Conservation (phyloP, 2,329 filamentous ascomycete species). For the Clonostachys byssicola region DNA sequence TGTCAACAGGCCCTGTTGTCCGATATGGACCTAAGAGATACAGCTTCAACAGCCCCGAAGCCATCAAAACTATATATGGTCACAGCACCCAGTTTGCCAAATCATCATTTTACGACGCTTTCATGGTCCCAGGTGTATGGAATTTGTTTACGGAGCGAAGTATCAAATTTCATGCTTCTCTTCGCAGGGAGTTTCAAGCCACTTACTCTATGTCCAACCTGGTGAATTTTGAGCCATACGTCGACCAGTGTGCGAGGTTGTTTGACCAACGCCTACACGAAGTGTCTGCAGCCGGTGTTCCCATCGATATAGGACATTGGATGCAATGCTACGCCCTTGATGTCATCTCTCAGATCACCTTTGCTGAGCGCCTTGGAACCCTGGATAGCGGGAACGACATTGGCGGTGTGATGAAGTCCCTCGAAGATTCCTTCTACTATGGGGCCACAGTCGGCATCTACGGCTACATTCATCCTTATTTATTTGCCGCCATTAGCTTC, state of each 20-base stretch:
- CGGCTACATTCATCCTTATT: slow-evolving; percentile 5
- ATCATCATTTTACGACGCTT: slow-evolving; percentile 22
- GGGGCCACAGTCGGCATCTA: slow-evolving; percentile 14
- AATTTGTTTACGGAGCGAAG: slow-evolving; percentile 21
- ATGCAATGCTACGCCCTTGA: slow-evolving; percentile 34
- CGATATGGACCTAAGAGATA: slow-evolving; percentile 43
- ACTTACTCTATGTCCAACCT: slow-evolving; percentile 24
- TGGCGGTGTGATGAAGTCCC: slow-evolving; percentile 12
- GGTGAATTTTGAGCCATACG: slow-evolving; percentile 24
- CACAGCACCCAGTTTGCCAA: slow-evolving; percentile 20
- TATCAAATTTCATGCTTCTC: slow-evolving; percentile 15
- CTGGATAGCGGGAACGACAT: slow-evolving; percentile 26
- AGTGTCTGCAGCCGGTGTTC: slow-evolving; percentile 7
- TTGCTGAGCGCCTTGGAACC: slow-evolving; percentile 24
- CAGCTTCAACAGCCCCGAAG: slow-evolving; percentile 33
- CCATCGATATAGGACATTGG: slow-evolving; percentile 23
- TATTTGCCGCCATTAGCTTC: slow-evolving; percentile 12
- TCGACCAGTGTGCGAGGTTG: slow-evolving; percentile 20
- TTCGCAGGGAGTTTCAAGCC: slow-evolving; percentile 17
- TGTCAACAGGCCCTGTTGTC: slow-evolving; percentile 25
- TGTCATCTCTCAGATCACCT: slow-evolving; percentile 29
- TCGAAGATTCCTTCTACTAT: slow-evolving; percentile 16
- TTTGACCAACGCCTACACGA: slow-evolving; percentile 19
- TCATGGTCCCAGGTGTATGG: slow-evolving; percentile 11
- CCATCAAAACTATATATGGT: slow-evolving; percentile 27